phyloP scores from a whole-genome alignment of 2,329 filamentous ascomycete genomes.

The Paraconiothyrium brasiliense region DNA sequence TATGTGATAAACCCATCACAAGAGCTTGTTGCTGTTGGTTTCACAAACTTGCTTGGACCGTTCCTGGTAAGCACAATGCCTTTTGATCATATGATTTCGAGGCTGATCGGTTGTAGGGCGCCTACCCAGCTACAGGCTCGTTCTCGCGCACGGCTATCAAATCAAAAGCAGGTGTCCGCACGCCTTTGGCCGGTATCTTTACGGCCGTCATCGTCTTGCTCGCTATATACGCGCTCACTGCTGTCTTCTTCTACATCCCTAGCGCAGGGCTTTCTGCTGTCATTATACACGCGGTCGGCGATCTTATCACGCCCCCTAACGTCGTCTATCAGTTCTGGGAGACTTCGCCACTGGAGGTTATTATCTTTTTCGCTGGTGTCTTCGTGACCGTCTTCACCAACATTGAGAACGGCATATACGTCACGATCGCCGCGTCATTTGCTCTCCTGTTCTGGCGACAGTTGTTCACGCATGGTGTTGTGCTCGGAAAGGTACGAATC shows the following conservation, averaged over 20 bases:
- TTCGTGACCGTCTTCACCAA: conserved; percentile 85
- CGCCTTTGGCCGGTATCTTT: conserved; percentile 88
- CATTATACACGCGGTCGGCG: conserved; percentile 94
- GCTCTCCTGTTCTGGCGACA: conserved; percentile 84
- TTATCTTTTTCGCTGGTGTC: conserved; percentile 94
- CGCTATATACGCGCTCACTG: conserved; percentile 87
- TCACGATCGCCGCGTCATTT: conserved; percentile 79
- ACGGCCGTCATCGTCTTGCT: conserved; percentile 86
- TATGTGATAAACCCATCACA: conserved; percentile 98
- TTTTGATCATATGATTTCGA: background rate
- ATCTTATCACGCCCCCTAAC: conserved; percentile 90
- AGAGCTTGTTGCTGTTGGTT: conserved; percentile 92
- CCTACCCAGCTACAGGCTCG: conserved; percentile 89
- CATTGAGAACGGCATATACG: conserved; percentile 94
- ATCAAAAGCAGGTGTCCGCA: conserved; percentile 93
- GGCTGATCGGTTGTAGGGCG: background rate
- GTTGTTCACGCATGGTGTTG: conserved; percentile 81
- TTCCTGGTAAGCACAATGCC: conserved; percentile 75
- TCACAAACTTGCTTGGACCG: conserved; percentile 87
- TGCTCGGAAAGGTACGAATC: conserved; percentile 79
- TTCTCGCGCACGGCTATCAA: conserved; percentile 98
- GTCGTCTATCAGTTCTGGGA: conserved; percentile 96
- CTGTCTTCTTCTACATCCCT: conserved; percentile 94
- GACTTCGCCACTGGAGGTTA: conserved; percentile 86
- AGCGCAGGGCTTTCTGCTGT: conserved; percentile 82